These are phyloP conservation scores for Colletotrichum sp. DNA, from an alignment of 2,329 filamentous ascomycete species.

Conservation along the genomic window DNA sequence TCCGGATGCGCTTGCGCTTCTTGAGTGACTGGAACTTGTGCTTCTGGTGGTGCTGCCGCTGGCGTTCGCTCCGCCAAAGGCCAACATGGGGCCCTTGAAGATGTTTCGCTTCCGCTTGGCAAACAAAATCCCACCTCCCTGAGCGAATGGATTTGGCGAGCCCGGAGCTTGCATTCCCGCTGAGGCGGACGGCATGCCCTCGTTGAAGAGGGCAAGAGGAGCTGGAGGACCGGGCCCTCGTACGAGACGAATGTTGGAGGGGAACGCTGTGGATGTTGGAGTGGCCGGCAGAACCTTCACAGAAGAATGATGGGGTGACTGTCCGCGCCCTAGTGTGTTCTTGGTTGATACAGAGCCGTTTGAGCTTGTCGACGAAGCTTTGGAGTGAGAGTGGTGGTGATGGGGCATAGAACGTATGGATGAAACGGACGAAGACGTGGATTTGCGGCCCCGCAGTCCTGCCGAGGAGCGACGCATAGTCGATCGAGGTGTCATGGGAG, in stretches of 20 bases:
- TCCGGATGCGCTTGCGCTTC: constrained; percentile 66
- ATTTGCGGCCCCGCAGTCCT: constrained; percentile 89
- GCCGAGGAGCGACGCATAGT: constrained; percentile 83
- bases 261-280: constrained; percentile 76
- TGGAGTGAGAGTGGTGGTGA: constrained; percentile 86
- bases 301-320: constrained; percentile 86
- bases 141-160: constrained; percentile 62
- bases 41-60: constrained; percentile 41
- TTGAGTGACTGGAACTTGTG: constrained; percentile 47
- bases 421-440: constrained; percentile 92
- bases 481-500: constrained; percentile 85
- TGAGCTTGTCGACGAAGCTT: constrained; percentile 91
- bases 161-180: constrained; percentile 46
- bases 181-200: constrained; percentile 53
- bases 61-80: constrained; percentile 50
- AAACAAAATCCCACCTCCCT: constrained; percentile 67
- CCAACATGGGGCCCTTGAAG: constrained; percentile 80
- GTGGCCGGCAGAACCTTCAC: constrained; percentile 96
- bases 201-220: constrained; percentile 60
- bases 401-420: constrained; percentile 92
- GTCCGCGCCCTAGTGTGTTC: constrained; percentile 65
- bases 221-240: constrained; percentile 62
- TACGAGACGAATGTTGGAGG: constrained; percentile 84
- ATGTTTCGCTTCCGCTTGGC: constrained; percentile 81
- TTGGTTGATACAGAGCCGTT: constrained; percentile 75